A percentile compares a stretch with the other conserved stretches of the same genome.
Conservation (phyloP, 495 filamentous ascomycete species). For the Penicillium turbatum region DNA sequence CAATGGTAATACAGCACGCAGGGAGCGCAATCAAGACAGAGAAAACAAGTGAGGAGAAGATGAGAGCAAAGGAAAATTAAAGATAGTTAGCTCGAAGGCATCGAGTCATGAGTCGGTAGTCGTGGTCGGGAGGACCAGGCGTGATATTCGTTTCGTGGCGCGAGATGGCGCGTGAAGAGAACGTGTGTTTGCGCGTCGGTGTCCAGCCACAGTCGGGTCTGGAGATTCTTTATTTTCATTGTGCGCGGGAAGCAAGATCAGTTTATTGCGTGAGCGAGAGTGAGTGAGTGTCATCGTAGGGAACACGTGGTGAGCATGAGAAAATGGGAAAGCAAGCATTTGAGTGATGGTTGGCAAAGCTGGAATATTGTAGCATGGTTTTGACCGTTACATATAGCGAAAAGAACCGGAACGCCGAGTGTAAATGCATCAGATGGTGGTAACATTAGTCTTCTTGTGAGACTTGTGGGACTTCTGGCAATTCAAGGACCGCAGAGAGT, state of each 20-base stretch:
- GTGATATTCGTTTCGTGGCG: constrained; percentile 6
- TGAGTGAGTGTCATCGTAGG: constrained; percentile 13
- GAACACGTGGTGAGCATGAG: constrained; percentile 12
- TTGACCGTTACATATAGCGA: constrained; percentile 1
- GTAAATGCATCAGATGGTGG: constrained; percentile 15
- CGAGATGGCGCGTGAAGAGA: constrained; percentile 3
- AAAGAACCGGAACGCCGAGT: constrained; percentile 12
- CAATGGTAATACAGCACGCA: constrained; percentile 5
- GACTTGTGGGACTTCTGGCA: constrained; percentile 22
- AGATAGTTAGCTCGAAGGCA: constrained; percentile 8
- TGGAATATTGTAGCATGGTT: constrained; percentile 6
- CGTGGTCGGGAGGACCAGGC: constrained; percentile 3
- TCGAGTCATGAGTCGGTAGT: constrained; percentile 7
- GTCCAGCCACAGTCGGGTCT: constrained; percentile 5
- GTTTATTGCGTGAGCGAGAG: constrained; percentile 11
- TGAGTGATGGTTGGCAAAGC: constrained; percentile 8
- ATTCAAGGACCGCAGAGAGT: constrained; percentile 33
- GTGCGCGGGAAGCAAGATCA: neutral
- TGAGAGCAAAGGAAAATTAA: constrained; percentile 12
- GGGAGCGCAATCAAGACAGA: neutral
- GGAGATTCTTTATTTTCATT: constrained; percentile 17
- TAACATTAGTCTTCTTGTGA: constrained; percentile 20
- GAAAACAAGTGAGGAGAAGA: neutral
- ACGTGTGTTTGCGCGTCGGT: neutral
- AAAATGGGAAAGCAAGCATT: constrained; percentile 10